A percentile compares a stretch with the other conserved stretches of the same genome.
Conservation (phyloP, 2,329 filamentous ascomycete species). For the Chaetomium sp. region DNA sequence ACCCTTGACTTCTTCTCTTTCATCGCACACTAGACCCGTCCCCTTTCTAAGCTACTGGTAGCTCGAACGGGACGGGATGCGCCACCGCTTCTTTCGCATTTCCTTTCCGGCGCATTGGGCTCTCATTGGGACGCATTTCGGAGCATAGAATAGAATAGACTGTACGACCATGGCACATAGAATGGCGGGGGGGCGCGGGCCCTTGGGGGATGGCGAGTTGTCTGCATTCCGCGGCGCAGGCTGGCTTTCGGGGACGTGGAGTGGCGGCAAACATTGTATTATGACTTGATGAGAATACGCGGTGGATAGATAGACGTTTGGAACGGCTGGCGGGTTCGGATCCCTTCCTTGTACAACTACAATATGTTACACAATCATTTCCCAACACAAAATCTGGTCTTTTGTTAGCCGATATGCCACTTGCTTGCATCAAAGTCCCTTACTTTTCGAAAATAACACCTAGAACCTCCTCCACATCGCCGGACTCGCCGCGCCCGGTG, state of each 20-base stretch:
- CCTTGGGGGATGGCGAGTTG: neutral
- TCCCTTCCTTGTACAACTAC: slow-evolving; percentile 25
- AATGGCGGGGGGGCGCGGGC: neutral
- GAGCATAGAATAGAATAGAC: neutral
- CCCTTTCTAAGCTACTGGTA: slow-evolving; percentile 11
- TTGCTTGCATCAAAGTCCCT: slow-evolving; percentile 37
- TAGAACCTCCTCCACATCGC: slow-evolving; percentile 92
- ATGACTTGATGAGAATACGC: neutral
- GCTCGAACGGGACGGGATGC: slow-evolving; percentile 5
- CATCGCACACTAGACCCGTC: neutral
- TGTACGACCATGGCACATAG: slow-evolving; percentile 12
- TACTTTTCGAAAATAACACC: slow-evolving; percentile 98
- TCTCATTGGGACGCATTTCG: slow-evolving; percentile 1
- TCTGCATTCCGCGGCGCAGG: slow-evolving; percentile 7
- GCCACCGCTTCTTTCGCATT: slow-evolving; percentile 4
- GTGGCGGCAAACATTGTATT: neutral
- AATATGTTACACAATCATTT: slow-evolving; percentile 41
- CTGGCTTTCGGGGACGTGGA: neutral
- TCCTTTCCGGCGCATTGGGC: slow-evolving; percentile 15
- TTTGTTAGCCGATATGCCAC: slow-evolving; percentile 18
- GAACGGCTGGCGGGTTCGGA: neutral
- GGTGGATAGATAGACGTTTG: neutral
- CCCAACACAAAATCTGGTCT: slow-evolving; percentile 50
- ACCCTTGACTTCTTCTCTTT: neutral
- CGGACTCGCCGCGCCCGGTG: slow-evolving; percentile 79